A percentile compares a stretch with the other conserved stretches of the same genome.
phyloP scores from a whole-genome alignment of 306 rosid genomes.

The Purshia tridentata region DNA sequence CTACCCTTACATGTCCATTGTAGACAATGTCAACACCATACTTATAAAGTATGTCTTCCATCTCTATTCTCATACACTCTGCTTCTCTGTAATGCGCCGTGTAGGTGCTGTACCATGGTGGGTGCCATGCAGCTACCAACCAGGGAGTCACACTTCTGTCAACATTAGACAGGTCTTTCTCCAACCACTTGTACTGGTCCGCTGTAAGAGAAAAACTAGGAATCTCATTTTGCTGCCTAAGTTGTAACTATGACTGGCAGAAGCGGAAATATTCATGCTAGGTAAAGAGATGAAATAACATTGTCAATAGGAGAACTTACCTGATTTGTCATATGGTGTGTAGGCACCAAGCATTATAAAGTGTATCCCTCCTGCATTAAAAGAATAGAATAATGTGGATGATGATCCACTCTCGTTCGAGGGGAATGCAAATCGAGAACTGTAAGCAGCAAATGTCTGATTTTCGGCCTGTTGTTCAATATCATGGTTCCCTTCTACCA shows the following conservation, averaged over 20 bases:
- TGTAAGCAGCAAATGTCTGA: conserved; percentile 68
- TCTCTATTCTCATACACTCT: conserved; percentile 83
- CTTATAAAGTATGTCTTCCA: conserved; percentile 74
- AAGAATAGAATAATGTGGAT: conserved; percentile 77
- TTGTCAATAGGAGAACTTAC: conserved; percentile 23
- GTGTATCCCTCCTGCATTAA: conserved; percentile 91
- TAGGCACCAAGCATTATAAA: conserved; percentile 83
- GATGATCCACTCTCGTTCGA: conserved; percentile 76
- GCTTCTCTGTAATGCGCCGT: conserved; percentile 81
- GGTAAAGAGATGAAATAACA: neutral
- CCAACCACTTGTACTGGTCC: conserved; percentile 83
- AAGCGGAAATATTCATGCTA: neutral
- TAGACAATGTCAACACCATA: conserved; percentile 78
- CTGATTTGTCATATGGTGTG: conserved; percentile 52
- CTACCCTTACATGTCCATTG: conserved; percentile 75
- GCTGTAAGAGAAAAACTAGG: conserved; percentile 34
- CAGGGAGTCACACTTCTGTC: conserved; percentile 85
- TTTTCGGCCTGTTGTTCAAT: conserved; percentile 71
- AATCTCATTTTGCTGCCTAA: conserved; percentile 1
- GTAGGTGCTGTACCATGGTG: conserved; percentile 95
- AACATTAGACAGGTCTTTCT: conserved; percentile 66
- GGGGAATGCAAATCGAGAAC: conserved; percentile 83
- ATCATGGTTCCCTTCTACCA: conserved; percentile 90
- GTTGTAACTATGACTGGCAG: neutral
- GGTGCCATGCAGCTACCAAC: conserved; percentile 87